Evolutionary conservation across 495 filamentous ascomycete genomes (phyloP).

Genomic region (Elasticomyces elasticus): DNA sequence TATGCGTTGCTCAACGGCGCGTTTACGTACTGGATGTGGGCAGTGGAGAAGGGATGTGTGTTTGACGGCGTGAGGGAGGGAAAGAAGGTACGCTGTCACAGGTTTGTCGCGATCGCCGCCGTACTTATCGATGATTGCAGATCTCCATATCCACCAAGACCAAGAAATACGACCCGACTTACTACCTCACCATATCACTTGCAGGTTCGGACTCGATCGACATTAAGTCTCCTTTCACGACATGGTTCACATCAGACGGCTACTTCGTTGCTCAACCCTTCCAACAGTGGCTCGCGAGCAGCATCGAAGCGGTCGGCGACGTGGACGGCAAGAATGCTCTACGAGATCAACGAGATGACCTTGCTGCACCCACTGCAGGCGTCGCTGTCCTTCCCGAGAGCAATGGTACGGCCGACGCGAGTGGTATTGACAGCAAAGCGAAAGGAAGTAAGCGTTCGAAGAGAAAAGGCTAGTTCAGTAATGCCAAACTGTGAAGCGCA

Average conservation of each 20-base stretch:
- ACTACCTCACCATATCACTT: constrained; percentile 53
- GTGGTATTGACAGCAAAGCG: constrained; percentile 4
- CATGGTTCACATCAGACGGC: constrained; percentile 78
- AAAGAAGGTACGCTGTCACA: constrained; percentile 45
- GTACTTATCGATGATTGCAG: constrained; percentile 31
- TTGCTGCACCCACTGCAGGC: neutral
- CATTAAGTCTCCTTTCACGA: constrained; percentile 60
- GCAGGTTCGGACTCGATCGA: constrained; percentile 28
- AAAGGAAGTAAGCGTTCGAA: constrained; percentile 15
- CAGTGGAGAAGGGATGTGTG: constrained; percentile 68
- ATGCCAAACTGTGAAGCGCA: neutral
- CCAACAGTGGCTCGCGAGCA: constrained; percentile 64
- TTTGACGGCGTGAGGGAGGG: constrained; percentile 60
- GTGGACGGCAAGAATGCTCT: constrained; percentile 50
- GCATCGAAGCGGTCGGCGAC: constrained; percentile 56
- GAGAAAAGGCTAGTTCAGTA: constrained; percentile 5
- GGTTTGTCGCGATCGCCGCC: too few relatives aligned
- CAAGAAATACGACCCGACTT: constrained; percentile 68
- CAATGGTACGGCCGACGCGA: constrained; percentile 7
- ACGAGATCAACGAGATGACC: constrained; percentile 22
- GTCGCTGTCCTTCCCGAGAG: neutral
- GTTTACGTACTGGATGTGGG: constrained; percentile 79
- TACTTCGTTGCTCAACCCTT: constrained; percentile 76
- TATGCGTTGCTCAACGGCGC: constrained; percentile 74
- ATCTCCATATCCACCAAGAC: constrained; percentile 54